Conservation (phyloP, 805 yeast species). For the Candida namnaoensis region DNA sequence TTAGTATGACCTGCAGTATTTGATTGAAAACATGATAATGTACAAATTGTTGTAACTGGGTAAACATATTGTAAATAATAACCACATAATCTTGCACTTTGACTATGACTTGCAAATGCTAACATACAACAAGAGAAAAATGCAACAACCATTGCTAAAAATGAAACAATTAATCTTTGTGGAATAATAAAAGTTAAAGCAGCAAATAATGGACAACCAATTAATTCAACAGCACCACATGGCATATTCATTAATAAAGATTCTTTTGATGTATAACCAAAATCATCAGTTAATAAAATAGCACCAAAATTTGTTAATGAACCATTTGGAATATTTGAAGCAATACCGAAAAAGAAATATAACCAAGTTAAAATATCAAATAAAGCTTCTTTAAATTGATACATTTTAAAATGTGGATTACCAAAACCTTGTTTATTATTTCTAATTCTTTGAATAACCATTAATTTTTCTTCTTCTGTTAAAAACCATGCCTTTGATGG, state of each 20-base stretch:
- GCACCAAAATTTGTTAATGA: conserved; percentile 35
- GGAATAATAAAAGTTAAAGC: conserved; percentile 22
- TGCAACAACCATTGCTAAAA: conserved; percentile 16
- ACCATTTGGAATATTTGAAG: conserved; percentile 32
- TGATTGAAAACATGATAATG: conserved; percentile 23
- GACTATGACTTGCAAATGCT: conserved; percentile 15
- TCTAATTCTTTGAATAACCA: conserved; percentile 35
- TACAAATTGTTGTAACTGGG: conserved; percentile 24
- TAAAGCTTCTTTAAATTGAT: conserved; percentile 29
- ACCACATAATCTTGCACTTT: conserved; percentile 5
- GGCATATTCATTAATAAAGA: conserved; percentile 31
- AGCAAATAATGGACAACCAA: conserved; percentile 25
- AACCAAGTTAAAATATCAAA: conserved; percentile 33
- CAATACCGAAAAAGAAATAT: conserved; percentile 21
- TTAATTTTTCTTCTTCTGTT: conserved; percentile 28
- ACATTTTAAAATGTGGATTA: conserved; percentile 24
- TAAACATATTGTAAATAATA: conserved; percentile 2
- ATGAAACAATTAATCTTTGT: conserved; percentile 11
- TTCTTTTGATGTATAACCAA: conserved; percentile 27
- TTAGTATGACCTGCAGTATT: conserved; percentile 68
- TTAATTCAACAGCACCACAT: conserved; percentile 30
- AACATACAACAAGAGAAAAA: conserved; percentile 20
- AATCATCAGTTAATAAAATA: conserved; percentile 27
- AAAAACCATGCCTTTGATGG: conserved; percentile 33
- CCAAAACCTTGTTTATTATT: conserved; percentile 36